Conservation (phyloP, 371 early-diverging fungal genomes). For the Mucor piriformis region DNA sequence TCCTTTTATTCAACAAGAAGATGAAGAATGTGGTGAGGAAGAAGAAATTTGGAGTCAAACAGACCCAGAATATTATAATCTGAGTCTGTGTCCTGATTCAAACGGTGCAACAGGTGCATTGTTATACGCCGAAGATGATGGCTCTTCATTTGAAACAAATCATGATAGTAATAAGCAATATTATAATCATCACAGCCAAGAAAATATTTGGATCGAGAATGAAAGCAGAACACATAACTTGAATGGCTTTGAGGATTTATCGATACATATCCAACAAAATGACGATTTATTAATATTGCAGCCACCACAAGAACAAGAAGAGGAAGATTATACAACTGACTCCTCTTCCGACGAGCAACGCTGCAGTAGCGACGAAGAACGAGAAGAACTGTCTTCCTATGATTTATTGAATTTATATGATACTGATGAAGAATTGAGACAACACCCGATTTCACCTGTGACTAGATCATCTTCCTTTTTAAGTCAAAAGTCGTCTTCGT, state of each 20-base stretch:
- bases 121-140: background rate
- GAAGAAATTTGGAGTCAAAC: background rate
- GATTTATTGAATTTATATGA: conserved; percentile 11
- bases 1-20: conserved; percentile 32
- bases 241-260: background rate
- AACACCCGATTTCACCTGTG: conserved; percentile 11
- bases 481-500: conserved; percentile 20
- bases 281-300: background rate
- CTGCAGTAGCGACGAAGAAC: conserved; percentile 1
- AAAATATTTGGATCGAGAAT: conserved; percentile 19
- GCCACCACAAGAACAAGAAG: background rate
- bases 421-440: background rate
- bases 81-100: conserved; percentile 25
- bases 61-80: conserved; percentile 9
- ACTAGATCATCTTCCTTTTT: conserved; percentile 23
- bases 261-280: conserved; percentile 6
- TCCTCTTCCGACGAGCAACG: conserved; percentile 15
- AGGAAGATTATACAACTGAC: background rate
- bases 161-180: background rate
- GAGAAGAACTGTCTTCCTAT: conserved; percentile 1
- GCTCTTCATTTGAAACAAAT: background rate
- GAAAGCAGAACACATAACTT: no score
- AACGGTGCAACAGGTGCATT: conserved; percentile 4
- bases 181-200: conserved; percentile 7
- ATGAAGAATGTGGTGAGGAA: conserved; percentile 2